Evolutionary conservation across 2,329 filamentous ascomycete genomes (phyloP), one percentile per base, ranked within the genome.

Genomic region (Aspergillus japonicus): DNA sequence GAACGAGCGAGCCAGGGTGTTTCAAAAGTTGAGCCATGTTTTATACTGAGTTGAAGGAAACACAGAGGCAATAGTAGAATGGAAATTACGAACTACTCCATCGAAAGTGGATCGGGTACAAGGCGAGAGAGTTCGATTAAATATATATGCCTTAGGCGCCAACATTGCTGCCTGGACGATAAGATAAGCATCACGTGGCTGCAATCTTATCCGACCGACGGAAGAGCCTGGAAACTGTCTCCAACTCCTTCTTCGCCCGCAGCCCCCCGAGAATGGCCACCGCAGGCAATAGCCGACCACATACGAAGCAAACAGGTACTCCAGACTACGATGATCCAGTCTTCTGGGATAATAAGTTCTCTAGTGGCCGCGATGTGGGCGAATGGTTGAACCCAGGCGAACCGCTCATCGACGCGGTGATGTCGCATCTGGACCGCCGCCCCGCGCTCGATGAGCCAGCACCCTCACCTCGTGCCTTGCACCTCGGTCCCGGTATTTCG

Each of bases 331-430:
- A 76, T 44, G 64, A 70, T 8, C 61, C 73, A 1, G 53, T 60
- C 10, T 76, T 69, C 62, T 76, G 74, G 74, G 69, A 76, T 56
- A 55, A 31, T 8, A 71, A 69, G 35, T 76, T 76, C 54, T 70
- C 70, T 31, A 71, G 66, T n/a, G 72, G 72, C n/a, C 64, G 64
- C 14, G 74, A 76, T 68, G 69, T 74, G 14, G 73, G 74, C 26
- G 74, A 76, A 64, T 76, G 74, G 74, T 56, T 76, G 58, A 76
- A 75, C 50, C 57, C 72, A 1, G 74, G 74, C 31, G 70, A 75
- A 26, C 57, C 58, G 21, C 59, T 75, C 11, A 57, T 75, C 21
- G 71, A 73, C 8, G 62, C 64, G 3, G 67, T 66, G 4, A 26
- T 75, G 50, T 60, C 65, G 10, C 63, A 70, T 35, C 56, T 75